Evolutionary conservation across 2,329 filamentous ascomycete genomes (phyloP).

Genomic region (Aspergillus floridensis): DNA sequence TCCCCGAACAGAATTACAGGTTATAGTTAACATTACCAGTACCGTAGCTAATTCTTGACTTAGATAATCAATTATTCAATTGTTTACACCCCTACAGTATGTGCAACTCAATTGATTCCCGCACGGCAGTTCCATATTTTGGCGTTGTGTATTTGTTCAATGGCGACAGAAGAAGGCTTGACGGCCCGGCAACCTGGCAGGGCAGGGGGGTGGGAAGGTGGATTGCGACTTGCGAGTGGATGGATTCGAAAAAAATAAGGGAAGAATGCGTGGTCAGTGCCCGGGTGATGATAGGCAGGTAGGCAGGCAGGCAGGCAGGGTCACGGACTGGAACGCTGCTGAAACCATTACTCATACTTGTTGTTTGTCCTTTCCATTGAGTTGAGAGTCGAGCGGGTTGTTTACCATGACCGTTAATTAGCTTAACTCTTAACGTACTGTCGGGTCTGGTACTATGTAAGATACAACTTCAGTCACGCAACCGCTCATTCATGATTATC

Average conservation of each 20-base stretch:
- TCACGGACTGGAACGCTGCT: slow-evolving; percentile 8
- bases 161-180: background rate
- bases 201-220: background rate
- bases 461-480: background rate
- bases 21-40: no score
- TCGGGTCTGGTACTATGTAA: background rate
- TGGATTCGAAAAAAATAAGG: background rate
- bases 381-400: background rate
- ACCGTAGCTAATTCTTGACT: no score
- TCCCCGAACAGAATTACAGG: no score
- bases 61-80: no score
- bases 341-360: background rate
- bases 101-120: no score
- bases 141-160: background rate
- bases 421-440: background rate
- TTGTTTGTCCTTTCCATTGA: background rate
- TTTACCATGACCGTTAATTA: background rate
- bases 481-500: background rate
- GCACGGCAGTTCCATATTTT: background rate
- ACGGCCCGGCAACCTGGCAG: slow-evolving; percentile 5
- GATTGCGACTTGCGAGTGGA: no score
- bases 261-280: slow-evolving; percentile 2
- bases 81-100: background rate
- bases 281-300: slow-evolving; percentile 6
- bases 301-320: slow-evolving; percentile 1